Base-by-base conservation (phyloP, 2,329 filamentous ascomycete genomes). In the Aspergillus transmontanensis region DNA sequence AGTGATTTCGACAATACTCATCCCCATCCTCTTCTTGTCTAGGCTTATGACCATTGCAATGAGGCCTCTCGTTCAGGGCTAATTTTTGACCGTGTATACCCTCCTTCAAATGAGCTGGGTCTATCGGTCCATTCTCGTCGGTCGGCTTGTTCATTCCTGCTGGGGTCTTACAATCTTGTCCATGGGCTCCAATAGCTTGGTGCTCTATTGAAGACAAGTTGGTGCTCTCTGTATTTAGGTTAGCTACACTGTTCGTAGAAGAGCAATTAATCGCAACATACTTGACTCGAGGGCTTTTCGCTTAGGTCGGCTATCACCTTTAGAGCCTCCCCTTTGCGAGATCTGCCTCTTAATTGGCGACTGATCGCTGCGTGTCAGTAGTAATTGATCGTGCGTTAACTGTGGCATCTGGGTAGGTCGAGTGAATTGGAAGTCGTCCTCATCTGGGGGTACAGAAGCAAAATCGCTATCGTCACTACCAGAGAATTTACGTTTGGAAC, bases 401-500 rank as follows among this genome's bases (percentile, higher is more conserved):
- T 54, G 62, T 16, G 71, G 66, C 55, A 63, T 68, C 21, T 66
- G 65, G 48, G 41, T 60, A 26, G 75, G 67, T 50, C 75, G 72
- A 39, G 64, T 76, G 57, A 75, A 78, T 64, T 77, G 67, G 56
- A 78, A 78, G 58, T 73, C 75, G 51, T 78, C 75, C 26, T 76
- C 70, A 9, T 69, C 69, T 21, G 46, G 46, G 2, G 62, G 39
- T 28, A 60, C 58, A 6, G 65, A 61, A 12, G 65, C 62, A 51
- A 70, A 64, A n/a, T 53, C 60, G 30, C 82, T 80, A 23, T 85
- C 81, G 45, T 87, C 84, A 46, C 84, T 79, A 21, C 83, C 80
- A 60, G 80, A 83, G 58, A 88, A 81, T 70, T 88, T 88, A 56
- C 86, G 81, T 75, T 88, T 88, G 28, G 83, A 80, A 21, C 84